Evolutionary conservation across 371 early-diverging fungal genomes (phyloP).

Genomic region (Conidiobolus coronatus): DNA sequence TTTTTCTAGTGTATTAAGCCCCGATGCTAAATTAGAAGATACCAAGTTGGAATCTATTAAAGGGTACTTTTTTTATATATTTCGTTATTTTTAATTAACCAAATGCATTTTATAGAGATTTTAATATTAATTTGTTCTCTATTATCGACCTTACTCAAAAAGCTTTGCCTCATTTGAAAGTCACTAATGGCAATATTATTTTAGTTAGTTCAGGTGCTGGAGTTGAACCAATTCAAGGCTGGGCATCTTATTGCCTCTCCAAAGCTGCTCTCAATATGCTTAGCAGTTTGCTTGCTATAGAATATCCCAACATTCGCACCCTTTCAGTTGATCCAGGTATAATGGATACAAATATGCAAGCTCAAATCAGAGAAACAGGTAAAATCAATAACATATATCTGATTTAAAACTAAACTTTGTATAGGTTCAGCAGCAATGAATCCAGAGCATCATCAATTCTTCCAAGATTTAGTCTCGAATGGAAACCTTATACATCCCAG

Average conservation of each 20-base stretch:
- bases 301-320: constrained; percentile 18
- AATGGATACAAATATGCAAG: constrained; percentile 36
- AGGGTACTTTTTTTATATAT: too few relatives aligned
- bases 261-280: constrained; percentile 39
- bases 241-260: constrained; percentile 25
- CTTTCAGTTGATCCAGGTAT: constrained; percentile 29
- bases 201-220: constrained; percentile 23
- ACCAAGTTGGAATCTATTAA: not conserved
- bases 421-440: constrained; percentile 9
- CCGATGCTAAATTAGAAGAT: not conserved
- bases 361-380: constrained; percentile 13
- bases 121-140: constrained; percentile 26
- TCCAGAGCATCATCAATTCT: too few relatives aligned
- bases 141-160: constrained; percentile 17
- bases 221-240: constrained; percentile 14
- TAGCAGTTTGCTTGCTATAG: constrained; percentile 13
- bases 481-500: constrained; percentile 16
- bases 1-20: too few relatives aligned
- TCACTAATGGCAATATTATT: constrained; percentile 10
- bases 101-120: not conserved
- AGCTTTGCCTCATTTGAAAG: constrained; percentile 15
- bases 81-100: too few relatives aligned
- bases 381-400: constrained; percentile 7
- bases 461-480: too few relatives aligned
- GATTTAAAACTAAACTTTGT: not conserved